Evolutionary conservation across 2,329 filamentous ascomycete species (phyloP), one percentile per base, ranked within the genome.

Genomic region (Diaporthe sp.): DNA sequence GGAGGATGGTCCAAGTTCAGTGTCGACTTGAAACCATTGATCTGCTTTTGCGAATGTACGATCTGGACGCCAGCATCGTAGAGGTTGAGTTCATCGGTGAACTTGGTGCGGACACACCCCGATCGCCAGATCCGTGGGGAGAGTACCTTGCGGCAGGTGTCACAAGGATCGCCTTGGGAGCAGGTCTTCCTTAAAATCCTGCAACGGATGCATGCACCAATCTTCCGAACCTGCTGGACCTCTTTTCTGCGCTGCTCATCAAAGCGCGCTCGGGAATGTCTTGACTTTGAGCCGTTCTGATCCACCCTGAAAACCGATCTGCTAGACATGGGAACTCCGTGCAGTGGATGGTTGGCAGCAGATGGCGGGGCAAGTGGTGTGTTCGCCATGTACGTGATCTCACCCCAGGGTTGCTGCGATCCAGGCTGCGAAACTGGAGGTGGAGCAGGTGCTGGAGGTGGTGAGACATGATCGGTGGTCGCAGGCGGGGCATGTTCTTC

Each of bases 141-240:
- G 53, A 93, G 83, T 0, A 93, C 91, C 79, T 91, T 92, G 76
- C 88, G 88, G 77, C 92, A 93, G 1, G 91, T 91, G 72, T 90
- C 88, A 78, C 92, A 93, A 0, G 91, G 91, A 9, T 87, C 89
- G 44, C 90, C 91, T 75, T 88, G 89, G n/a, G 90, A 91, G 79
- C 92, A 93, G 1, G 90, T 92, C 83, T 93, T 93, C 75, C 91
- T 88, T 49, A 93, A 83, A 77, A 93, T 92, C 51, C 91, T 88
- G 79, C 92, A 93, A 60, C 92, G 86, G 71, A 93, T 92, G 78
- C 92, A 93, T 17, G 92, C 91, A 8, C 92, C 92, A 49, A 91
- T 88, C 79, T 91, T 91, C 34, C 92, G 89, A 31, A 93, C 90
- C 77, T 91, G 90, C 78, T 92, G 90, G 2, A 93, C 91, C 79